phyloP scores from a whole-genome alignment of 768 basidiomycete species.

The Boletus rufocinnamomeus region DNA sequence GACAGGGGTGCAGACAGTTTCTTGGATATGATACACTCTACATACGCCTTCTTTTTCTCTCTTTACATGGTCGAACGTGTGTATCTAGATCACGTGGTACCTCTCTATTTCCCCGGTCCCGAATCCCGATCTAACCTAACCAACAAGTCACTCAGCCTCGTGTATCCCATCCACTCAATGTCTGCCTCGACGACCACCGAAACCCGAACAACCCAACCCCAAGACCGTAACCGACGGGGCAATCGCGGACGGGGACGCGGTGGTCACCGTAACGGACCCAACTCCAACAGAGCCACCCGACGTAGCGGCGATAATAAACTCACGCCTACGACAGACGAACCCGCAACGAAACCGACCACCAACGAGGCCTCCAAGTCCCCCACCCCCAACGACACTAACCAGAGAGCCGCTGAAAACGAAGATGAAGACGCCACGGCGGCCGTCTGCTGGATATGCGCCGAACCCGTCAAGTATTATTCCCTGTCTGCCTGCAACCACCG shows the following conservation, averaged over 20 bases:
- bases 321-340: not conserved
- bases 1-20: not conserved
- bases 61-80: not conserved
- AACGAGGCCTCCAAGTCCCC: not conserved
- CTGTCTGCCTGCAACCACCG: slow-evolving; percentile 90
- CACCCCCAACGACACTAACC: not conserved
- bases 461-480: slow-evolving; percentile 88
- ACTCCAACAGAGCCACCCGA: slow-evolving; percentile 9
- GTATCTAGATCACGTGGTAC: not conserved
- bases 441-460: slow-evolving; percentile 93
- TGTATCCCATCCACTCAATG: slow-evolving; percentile 6
- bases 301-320: slow-evolving; percentile 10
- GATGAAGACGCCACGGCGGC: slow-evolving; percentile 36
- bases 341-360: not conserved
- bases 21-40: not conserved
- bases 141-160: not conserved
- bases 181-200: slow-evolving; percentile 24
- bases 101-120: not conserved
- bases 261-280: not conserved
- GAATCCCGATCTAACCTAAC: not conserved
- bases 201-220: slow-evolving; percentile 3
- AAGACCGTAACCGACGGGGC: slow-evolving; percentile 17
- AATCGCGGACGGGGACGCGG: slow-evolving; percentile 26
- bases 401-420: slow-evolving; percentile 18
- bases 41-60: not conserved